phyloP scores from a whole-genome alignment of 179 eudicot species.

The Gypsophila paniculata region DNA sequence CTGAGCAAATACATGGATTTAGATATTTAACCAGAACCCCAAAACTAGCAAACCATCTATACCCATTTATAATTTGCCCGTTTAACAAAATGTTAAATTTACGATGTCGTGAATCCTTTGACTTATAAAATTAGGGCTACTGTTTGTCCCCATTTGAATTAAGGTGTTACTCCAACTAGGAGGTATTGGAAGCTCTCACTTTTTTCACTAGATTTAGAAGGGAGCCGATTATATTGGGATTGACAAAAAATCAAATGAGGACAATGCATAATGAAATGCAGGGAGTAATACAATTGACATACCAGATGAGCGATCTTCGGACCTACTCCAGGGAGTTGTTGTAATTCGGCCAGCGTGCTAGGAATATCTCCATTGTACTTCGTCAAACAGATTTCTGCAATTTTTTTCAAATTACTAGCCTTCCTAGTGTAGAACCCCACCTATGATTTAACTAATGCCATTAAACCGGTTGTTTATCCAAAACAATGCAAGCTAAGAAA shows the following conservation, averaged over 20 bases:
- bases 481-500: neutral
- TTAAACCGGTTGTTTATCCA: neutral
- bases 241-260: neutral
- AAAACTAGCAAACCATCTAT: too few species aligned
- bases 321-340: slow-evolving; percentile 87
- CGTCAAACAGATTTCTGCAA: slow-evolving; percentile 65
- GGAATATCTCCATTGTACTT: slow-evolving; percentile 92
- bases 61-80: neutral
- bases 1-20: slow-evolving; percentile 31
- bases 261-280: neutral
- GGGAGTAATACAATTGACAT: slow-evolving; percentile 19
- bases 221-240: neutral
- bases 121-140: too few species aligned
- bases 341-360: slow-evolving; percentile 63
- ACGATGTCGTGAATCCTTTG: neutral
- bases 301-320: slow-evolving; percentile 99
- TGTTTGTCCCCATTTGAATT: neutral
- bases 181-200: neutral
- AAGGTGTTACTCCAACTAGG: neutral
- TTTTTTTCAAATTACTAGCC: slow-evolving; percentile 78
- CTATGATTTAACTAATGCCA: slow-evolving; percentile 29
- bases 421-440: slow-evolving; percentile 91
- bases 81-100: neutral
- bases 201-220: neutral
- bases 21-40: slow-evolving; percentile 14